Evolutionary conservation across 768 basidiomycete genomes (phyloP), one percentile per base, ranked within the genome.

Genomic region (Asterophora parasitica): DNA sequence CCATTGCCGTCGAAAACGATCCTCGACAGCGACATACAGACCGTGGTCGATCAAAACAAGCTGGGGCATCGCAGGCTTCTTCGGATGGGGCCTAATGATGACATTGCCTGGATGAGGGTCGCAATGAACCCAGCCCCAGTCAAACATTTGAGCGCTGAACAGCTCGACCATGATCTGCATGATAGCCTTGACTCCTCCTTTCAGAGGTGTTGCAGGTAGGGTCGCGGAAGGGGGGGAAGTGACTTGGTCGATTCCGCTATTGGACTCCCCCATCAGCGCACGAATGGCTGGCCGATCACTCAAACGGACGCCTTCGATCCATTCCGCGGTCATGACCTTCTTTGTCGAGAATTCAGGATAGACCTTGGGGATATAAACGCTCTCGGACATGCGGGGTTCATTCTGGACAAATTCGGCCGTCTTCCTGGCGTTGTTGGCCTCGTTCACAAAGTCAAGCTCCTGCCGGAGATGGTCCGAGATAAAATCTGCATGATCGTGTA

Each of bases 11-110:
- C 79, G 76, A 62, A 96, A 92, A 1, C 71, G 62, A 13, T 83
- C 77, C 12, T 79, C 64, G 3, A 92, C 76, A 7, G 72, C 70
- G 32, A 94, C 88, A 60, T 95, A 96, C 9, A 97, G 70, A 1
- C 94, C 94, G 61, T 97, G 94, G 61, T 97, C 94, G 56, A 97
- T 80, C 10, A 96, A 72, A 27, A 96, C 86, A 52, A 92, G 72
- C 57, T 88, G 83, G 2, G 81, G 74, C 4, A 62, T 57, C 7
- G 54, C 57, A 0, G 73, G 75, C 15, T 68, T 56, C 12, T 59
- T 59, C 15, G 82, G 81, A 19, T 80, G 66, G 1, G 78, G 79
- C 7, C 77, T 88, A 57, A 85, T 79, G 65, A 81, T 79, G 50
- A 94, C 77, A 64, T 95, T 91, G 8, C 88, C 86, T 2, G 84